phyloP scores from a whole-genome alignment of 768 basidiomycete genomes.

The Termitomyces sp. region DNA sequence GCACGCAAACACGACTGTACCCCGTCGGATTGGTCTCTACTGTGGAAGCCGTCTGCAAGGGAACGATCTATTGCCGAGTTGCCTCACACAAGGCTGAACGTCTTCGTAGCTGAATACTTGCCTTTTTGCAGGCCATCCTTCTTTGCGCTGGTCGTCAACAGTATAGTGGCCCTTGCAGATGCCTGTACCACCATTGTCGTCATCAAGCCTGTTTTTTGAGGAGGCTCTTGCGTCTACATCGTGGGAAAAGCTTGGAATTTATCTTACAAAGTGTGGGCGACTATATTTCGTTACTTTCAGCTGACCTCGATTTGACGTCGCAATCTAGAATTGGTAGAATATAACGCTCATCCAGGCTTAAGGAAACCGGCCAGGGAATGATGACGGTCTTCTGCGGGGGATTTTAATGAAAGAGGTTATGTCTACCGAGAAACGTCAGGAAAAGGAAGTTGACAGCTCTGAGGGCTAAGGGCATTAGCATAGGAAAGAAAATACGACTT shows the following conservation, averaged over 20 bases:
- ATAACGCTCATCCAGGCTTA: not conserved
- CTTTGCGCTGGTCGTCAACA: slow-evolving; percentile 51
- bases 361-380: not conserved
- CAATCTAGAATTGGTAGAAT: not conserved
- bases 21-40: slow-evolving; percentile 15
- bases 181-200: slow-evolving; percentile 50
- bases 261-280: slow-evolving; percentile 44
- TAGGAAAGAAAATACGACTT: slow-evolving; percentile 35
- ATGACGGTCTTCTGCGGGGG: too few relatives aligned
- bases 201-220: slow-evolving; percentile 44
- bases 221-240: slow-evolving; percentile 53
- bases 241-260: slow-evolving; percentile 50
- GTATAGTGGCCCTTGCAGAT: slow-evolving; percentile 47
- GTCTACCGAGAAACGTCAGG: too few relatives aligned
- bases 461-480: too few relatives aligned
- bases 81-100: not conserved
- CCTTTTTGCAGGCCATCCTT: slow-evolving; percentile 38
- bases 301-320: not conserved
- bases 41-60: slow-evolving; percentile 24
- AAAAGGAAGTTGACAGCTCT: too few relatives aligned
- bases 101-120: not conserved
- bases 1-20: not conserved
- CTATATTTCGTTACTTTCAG: slow-evolving; percentile 24
- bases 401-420: too few relatives aligned
- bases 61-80: slow-evolving; percentile 35